Conservation (phyloP, 176 grass and related monocot species). For the Echinochloa phyllopogon region DNA sequence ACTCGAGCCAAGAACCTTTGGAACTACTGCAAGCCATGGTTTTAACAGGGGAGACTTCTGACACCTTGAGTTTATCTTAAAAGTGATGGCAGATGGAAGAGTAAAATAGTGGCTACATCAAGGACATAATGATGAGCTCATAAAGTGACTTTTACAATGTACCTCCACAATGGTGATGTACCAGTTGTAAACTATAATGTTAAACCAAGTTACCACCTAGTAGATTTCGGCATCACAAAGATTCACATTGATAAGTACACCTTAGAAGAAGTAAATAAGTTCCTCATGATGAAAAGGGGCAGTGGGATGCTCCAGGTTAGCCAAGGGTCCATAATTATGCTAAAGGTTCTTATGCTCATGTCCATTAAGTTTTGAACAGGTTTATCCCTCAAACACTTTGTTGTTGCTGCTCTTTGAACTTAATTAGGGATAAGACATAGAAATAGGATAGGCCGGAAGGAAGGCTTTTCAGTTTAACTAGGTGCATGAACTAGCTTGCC, state of each 20-base stretch:
- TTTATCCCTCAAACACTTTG: neutral
- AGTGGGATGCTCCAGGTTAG: neutral
- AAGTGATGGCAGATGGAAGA: neutral
- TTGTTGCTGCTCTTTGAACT: neutral
- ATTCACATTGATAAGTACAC: neutral
- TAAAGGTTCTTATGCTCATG: neutral
- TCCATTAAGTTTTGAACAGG: neutral
- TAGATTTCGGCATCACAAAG: neutral
- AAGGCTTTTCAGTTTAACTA: neutral
- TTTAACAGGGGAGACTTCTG: neutral
- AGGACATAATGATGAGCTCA: neutral
- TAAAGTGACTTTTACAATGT: neutral
- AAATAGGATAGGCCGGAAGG: neutral
- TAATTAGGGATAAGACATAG: neutral
- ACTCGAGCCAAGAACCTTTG: neutral
- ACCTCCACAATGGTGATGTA: neutral
- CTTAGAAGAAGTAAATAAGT: neutral
- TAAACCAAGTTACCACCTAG: neutral
- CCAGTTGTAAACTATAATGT: neutral
- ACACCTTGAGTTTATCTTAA: neutral
- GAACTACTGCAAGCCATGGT: neutral
- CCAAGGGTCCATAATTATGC: neutral
- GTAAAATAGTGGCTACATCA: neutral
- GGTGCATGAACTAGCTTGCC: conserved; percentile 6
- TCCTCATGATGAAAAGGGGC: neutral